phyloP scores from a whole-genome alignment of 2,329 filamentous ascomycete genomes.

The Byssoonygena ceratinophila region DNA sequence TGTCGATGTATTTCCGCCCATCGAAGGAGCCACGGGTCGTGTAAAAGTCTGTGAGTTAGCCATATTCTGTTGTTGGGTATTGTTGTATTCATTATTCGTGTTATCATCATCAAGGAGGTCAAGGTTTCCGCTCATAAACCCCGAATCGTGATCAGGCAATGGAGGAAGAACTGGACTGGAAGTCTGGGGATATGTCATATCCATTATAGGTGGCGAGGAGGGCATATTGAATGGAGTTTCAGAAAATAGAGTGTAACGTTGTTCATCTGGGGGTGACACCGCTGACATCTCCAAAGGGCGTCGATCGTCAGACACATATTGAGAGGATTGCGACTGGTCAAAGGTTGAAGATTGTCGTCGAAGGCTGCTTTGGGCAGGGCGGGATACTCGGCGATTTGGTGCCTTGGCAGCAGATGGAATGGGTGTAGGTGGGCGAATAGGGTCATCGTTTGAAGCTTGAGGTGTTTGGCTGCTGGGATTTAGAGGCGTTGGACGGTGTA shows the following conservation, averaged over 20 bases:
- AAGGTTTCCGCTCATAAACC: slow-evolving; percentile 75
- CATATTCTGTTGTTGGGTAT: background rate
- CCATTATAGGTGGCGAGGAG: slow-evolving; percentile 77
- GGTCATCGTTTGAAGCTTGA: slow-evolving; percentile 31
- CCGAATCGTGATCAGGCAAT: slow-evolving; percentile 56
- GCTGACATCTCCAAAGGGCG: slow-evolving; percentile 37
- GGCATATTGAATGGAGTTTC: slow-evolving; percentile 72
- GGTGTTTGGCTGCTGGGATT: slow-evolving; percentile 28
- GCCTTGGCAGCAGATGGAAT: slow-evolving; percentile 28
- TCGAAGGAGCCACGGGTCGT: background rate
- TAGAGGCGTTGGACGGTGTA: slow-evolving; percentile 59
- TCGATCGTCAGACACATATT: slow-evolving; percentile 27
- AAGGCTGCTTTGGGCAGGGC: slow-evolving; percentile 40
- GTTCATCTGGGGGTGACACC: slow-evolving; percentile 39
- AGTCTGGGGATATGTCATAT: slow-evolving; percentile 51
- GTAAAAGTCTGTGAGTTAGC: background rate
- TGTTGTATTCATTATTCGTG: slow-evolving; percentile 18
- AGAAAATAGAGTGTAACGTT: slow-evolving; percentile 41
- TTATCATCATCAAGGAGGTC: slow-evolving; percentile 56
- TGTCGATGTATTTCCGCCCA: background rate
- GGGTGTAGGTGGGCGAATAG: slow-evolving; percentile 39
- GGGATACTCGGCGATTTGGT: slow-evolving; percentile 22
- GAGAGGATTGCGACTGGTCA: slow-evolving; percentile 28
- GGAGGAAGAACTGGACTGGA: slow-evolving; percentile 70
- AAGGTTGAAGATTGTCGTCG: slow-evolving; percentile 52